Percentiles rank a stretch among this genome's conserved stretches.
Conservation (phyloP, 1,284 basidiomycete species). For the Ceratobasidium sp. region DNA sequence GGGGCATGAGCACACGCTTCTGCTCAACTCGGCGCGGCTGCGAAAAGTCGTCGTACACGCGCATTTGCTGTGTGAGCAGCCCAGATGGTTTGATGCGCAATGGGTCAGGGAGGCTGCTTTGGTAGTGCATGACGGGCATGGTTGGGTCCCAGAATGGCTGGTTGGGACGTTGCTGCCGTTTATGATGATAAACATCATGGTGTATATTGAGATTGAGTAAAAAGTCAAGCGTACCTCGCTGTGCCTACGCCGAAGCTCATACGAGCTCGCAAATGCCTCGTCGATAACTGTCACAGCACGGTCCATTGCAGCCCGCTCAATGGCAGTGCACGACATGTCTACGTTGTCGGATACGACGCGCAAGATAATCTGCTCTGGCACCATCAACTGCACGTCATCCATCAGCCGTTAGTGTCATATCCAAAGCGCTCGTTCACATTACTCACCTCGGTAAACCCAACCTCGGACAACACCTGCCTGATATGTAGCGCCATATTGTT, state of each 20-base stretch:
- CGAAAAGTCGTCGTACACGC: conserved; percentile 94
- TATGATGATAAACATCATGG: too few species aligned
- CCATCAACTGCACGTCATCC: conserved; percentile 59
- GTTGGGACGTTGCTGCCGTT: conserved; percentile 65
- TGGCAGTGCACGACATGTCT: conserved; percentile 92
- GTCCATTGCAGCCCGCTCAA: conserved; percentile 99
- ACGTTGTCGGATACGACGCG: conserved; percentile 93
- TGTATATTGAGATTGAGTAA: too few species aligned
- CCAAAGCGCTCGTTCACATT: background rate
- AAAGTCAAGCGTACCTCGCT: conserved; percentile 69
- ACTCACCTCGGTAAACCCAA: conserved; percentile 85
- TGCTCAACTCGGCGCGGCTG: conserved; percentile 37
- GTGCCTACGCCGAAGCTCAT: conserved; percentile 87
- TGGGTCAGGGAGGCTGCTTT: conserved; percentile 85
- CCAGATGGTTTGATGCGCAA: conserved; percentile 88
- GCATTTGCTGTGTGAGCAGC: conserved; percentile 81
- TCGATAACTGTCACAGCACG: conserved; percentile 96
- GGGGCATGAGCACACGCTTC: conserved; percentile 40
- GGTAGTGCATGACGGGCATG: conserved; percentile 77
- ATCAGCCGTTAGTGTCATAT: background rate
- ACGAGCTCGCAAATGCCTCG: conserved; percentile 85
- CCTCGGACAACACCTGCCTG: conserved; percentile 79
- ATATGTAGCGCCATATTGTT: conserved; percentile 93
- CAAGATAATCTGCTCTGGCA: conserved; percentile 76
- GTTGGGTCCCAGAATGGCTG: conserved; percentile 91